Evolutionary conservation across 139 green algal genomes (phyloP), one percentile per base, ranked within the genome.

Genomic region (Gonium pectorale): DNA sequence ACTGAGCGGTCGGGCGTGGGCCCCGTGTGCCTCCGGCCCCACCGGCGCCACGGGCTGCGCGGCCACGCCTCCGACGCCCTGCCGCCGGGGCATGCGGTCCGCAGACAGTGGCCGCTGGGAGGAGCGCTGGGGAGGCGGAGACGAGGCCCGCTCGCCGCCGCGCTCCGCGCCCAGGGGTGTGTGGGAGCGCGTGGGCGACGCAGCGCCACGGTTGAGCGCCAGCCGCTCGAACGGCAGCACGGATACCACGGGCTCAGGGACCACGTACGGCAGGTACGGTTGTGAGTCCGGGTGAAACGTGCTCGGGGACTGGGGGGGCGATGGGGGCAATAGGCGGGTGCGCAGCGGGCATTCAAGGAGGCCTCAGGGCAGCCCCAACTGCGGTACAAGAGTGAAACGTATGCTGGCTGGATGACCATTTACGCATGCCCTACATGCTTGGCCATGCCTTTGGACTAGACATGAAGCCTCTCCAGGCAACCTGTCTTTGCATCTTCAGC

Each of bases 181-280:
- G 40, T 29, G 40, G 22, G 33, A 33, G 40, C 26, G 5, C 11
- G 40, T 35, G 1, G 43, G 3, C 29, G 31, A 4, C 0, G 17
- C 2, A 3, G 60, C 31, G 2, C 51, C 5, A 37, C 44, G 44
- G 64, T 85, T 78, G 3, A 85, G 19, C 26, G 64, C 64, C 15
- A 85, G 27, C 7, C 15, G 8, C 2, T 77, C 64, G 46, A 46
- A 64, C 27, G 49, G 33, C 64, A 85, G 79, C 11, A 27, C 67
- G 27, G 35, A 8, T 21, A 67, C 26, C 2, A 29, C 41, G 0
- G 79, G 79, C 44, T 78, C 66, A 0, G 64, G 46, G 3, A 77
- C 79, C 0, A 46, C 37, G 64, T 85, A 85, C 24, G 79, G 79
- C 79, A 85, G 64, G 64, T 85, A 85, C 5, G 79, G 79, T 64